Evolutionary conservation across 75 land plant genomes (phyloP), one percentile per base, ranked within the genome.

Genomic region (Selaginella moellendorffii): DNA sequence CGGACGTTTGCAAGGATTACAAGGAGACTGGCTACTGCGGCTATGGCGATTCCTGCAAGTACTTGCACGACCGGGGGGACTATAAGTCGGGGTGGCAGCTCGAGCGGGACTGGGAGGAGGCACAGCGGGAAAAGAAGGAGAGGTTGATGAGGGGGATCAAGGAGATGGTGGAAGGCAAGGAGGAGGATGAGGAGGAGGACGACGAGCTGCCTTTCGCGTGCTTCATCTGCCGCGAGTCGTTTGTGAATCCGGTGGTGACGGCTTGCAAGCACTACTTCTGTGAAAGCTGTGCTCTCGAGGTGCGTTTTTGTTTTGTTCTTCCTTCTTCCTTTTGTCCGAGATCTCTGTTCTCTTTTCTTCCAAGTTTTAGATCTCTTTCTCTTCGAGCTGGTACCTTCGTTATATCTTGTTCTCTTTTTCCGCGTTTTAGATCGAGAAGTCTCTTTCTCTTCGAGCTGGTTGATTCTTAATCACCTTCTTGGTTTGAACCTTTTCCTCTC

Each of bases 21-120:
- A 56, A 56, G 24, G 59, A 56, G 24, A 56, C 59, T 8, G 59
- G 59, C 5, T 56, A 56, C n/a, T 56, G 59, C n/a, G 59, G 59
- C 9, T 56, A 56, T 56, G 59, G 59, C 24, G 59, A 56, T 56
- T 5, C 59, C 19, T 56, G 59, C 19, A 56, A 56, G 21, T 56
- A 8, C n/a, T 8, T 56, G 21, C 59, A 56, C n/a, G 59, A 56
- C 19, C 21, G 59, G 2, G 59, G 59, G 5, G 59, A 56, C n/a
- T 56, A 56, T 56, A 56, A 56, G 21, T 56, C 59, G 9, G 59
- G 59, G 5, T 56, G 59, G 59, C 59, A 56, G n/a, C 21, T 56
- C 21, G 59, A 56, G 19, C 5, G 59, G 59, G 59, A 56, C 8
- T 56, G 59, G 59, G 59, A 56, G 5, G 59, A 56, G 24, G 59